These are phyloP conservation scores for Cyclotella atomus DNA, from an alignment of 108 stramenopile species.

Conservation along the genomic window DNA sequence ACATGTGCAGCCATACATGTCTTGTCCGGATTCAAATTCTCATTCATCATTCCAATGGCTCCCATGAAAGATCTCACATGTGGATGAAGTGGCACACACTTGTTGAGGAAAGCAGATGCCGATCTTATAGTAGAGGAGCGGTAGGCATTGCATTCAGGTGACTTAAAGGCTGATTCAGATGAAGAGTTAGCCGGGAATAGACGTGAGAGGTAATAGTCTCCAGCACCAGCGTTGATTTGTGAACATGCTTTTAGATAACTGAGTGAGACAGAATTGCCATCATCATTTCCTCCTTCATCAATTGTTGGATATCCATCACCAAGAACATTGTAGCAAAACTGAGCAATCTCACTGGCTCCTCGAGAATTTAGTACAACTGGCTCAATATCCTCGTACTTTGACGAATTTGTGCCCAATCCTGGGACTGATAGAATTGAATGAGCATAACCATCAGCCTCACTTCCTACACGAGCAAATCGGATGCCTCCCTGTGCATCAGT, in stretches of 20 bases:
- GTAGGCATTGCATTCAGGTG: conserved; percentile 49
- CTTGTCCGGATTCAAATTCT: conserved; percentile 76
- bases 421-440: conserved; percentile 83
- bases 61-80: conserved; percentile 84
- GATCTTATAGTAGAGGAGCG: conserved; percentile 68
- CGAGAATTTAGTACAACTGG: conserved; percentile 70
- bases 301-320: conserved; percentile 77
- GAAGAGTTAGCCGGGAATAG: conserved; percentile 55
- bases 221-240: conserved; percentile 66
- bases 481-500: conserved; percentile 85
- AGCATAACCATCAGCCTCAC: conserved; percentile 70
- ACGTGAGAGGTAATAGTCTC: conserved; percentile 77
- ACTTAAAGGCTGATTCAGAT: conserved; percentile 22
- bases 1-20: conserved; percentile 89
- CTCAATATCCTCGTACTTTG: conserved; percentile 18
- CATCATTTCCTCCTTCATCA: conserved; percentile 53
- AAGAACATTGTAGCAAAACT: conserved; percentile 66
- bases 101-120: conserved; percentile 71
- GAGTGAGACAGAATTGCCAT: conserved; percentile 60
- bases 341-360: conserved; percentile 56
- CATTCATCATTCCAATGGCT: conserved; percentile 82
- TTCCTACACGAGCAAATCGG: conserved; percentile 82
- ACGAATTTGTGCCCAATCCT: conserved; percentile 69
- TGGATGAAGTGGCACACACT: conserved; percentile 74
- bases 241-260: conserved; percentile 64